These are phyloP conservation scores for Suhomyces xylopsoci DNA, from an alignment of 805 yeast genomes.

Conservation along the genomic window DNA sequence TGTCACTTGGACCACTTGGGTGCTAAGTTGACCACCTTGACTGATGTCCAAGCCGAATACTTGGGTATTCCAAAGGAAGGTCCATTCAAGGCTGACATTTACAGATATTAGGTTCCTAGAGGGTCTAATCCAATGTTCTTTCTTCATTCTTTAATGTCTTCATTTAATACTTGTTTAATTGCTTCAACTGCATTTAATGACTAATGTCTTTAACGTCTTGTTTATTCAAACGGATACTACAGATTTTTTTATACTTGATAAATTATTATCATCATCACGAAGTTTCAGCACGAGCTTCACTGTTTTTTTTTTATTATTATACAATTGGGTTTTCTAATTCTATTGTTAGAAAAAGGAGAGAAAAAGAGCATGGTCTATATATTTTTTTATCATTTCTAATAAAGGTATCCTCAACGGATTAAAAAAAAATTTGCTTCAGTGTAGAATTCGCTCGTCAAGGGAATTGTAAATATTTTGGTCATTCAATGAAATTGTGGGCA, in stretches of 20 bases:
- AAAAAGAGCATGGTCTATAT: constrained; percentile 15
- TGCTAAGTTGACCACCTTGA: constrained; percentile 76
- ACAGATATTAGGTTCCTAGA: constrained; percentile 71
- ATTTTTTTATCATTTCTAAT: constrained; percentile 12
- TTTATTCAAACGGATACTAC: constrained; percentile 1
- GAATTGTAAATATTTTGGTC: background rate
- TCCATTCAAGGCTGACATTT: constrained; percentile 97
- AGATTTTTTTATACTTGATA: constrained; percentile 2
- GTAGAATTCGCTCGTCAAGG: background rate
- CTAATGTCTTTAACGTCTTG: constrained; percentile 13
- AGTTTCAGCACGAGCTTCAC: background rate
- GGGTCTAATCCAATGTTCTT: background rate
- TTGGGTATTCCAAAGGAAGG: constrained; percentile 88
- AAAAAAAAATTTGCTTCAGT: constrained; percentile 7
- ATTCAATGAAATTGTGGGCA: background rate
- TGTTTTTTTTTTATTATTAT: constrained; percentile 8
- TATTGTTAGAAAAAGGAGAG: constrained; percentile 3
- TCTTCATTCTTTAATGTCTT: constrained; percentile 4
- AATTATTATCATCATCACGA: background rate
- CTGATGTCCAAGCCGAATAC: constrained; percentile 86
- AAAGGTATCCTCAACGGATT: constrained; percentile 43
- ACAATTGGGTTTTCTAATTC: constrained; percentile 7
- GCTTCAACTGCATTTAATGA: constrained; percentile 49
- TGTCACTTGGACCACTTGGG: constrained; percentile 94
- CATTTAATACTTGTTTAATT: constrained; percentile 20